These are phyloP conservation scores for Podila minutissima DNA, from an alignment of 192 early-diverging fungal genomes.

Conservation along the genomic window DNA sequence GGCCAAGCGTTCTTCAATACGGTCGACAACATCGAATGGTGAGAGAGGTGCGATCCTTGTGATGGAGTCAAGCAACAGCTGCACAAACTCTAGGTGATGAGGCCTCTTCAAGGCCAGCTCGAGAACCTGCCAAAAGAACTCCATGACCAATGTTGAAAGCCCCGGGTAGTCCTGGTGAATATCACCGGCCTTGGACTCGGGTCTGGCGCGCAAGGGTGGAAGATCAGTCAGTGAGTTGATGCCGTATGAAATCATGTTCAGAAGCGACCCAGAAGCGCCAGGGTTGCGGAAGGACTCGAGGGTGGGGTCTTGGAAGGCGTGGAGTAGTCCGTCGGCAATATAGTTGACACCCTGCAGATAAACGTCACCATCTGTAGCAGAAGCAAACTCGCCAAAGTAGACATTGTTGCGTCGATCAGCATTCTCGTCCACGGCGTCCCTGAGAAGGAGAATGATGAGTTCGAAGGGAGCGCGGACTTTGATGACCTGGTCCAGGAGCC, in stretches of 20 bases:
- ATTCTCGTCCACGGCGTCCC: conserved; percentile 43
- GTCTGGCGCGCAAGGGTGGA: conserved; percentile 25
- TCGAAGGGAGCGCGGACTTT: conserved; percentile 47
- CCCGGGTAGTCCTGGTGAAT: conserved; percentile 36
- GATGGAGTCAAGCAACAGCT: conserved; percentile 37
- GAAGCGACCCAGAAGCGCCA: conserved; percentile 38
- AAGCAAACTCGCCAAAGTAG: conserved; percentile 43
- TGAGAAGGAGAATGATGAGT: conserved; percentile 40
- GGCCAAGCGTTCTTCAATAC: conserved; percentile 42
- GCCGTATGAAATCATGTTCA: conserved; percentile 50
- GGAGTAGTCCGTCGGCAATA: conserved; percentile 43
- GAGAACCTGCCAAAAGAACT: conserved; percentile 47
- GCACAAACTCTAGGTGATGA: conserved; percentile 45
- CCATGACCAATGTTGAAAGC: conserved; percentile 37
- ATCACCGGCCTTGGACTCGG: not conserved
- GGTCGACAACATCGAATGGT: conserved; percentile 40
- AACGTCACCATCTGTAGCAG: conserved; percentile 24
- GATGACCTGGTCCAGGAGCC: conserved; percentile 47
- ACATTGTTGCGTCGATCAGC: conserved; percentile 33
- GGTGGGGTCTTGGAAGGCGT: conserved; percentile 43
- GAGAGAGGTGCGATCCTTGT: conserved; percentile 35
- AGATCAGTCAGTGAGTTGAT: conserved; percentile 39
- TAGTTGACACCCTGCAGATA: conserved; percentile 44
- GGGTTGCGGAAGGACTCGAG: conserved; percentile 50
- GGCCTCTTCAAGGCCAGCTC: conserved; percentile 43